Base-by-base conservation (phyloP, 257 asterid species). In the Capsicum baccatum region DNA sequence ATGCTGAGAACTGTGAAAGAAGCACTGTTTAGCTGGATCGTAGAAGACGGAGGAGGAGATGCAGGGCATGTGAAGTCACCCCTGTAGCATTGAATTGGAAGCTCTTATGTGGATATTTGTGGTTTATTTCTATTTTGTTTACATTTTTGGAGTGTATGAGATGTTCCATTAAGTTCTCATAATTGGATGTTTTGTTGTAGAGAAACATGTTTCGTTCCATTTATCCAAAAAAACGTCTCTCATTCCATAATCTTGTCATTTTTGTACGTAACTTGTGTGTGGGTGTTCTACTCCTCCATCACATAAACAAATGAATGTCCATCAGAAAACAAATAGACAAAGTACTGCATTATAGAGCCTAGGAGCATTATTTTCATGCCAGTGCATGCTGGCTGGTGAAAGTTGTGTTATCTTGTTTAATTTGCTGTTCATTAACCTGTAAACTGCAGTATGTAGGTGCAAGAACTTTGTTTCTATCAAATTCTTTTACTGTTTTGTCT, bases 361-460 rank as follows among this genome's bases (percentile, higher is more conserved):
- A 21, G 60, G 47, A 50, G 21, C 81, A 21, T 50, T 0, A 12
- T 55, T 74, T 74, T 0, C 81, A 74, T 74, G 44, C 21, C 81
- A 74, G 21, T 21, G 62, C 62, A 52, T 0, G 13, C 16, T 74
- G 81, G 81, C 62, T 74, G 60, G 81, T 50, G 62, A 74, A 21
- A 74, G 62, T 50, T 74, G 81, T 50, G 62, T 0, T 52, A 52
- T 74, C 81, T 76, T 76, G 14, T 57, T 50, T 74, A 50, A 19
- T 50, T 76, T 76, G 47, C 62, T 76, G 63, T 21, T 76, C 63
- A 52, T 76, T 76, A 19, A 13, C 26, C 56, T 85, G 73, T 69
- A 42, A 50, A 85, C 56, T 60, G 85, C 57, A 19, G 52, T 64
- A 73, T 71, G 39, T 48, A 71, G 63, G 70, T 54, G 68, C 78